Base-by-base conservation (phyloP, 106 monocot genomes). In the Iris macrosiphon region DNA sequence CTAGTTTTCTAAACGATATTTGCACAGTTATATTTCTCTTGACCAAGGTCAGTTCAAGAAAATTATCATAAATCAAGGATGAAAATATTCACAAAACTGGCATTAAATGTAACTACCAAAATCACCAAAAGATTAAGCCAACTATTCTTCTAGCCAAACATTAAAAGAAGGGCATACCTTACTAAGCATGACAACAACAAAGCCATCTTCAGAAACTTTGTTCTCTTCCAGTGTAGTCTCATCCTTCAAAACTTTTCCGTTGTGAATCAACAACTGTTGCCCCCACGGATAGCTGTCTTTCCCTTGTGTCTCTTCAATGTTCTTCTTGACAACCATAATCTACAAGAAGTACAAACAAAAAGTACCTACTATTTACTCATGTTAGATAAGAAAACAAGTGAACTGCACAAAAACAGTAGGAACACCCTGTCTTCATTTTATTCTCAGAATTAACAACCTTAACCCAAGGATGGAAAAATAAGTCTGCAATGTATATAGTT, bases 141-240 rank as follows among this genome's bases (percentile, higher is more conserved):
- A n/a, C n/a, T n/a, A n/a, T n/a, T n/a, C n/a, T n/a, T n/a, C n/a
- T n/a, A n/a, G n/a, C n/a, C n/a, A n/a, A n/a, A n/a, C n/a, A n/a
- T n/a, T n/a, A n/a, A n/a, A n/a, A n/a, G n/a, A n/a, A 18, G 11
- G 31, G 3, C 21, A 23, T 49, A 92, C 91, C 85, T 92, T 92
- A 67, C 82, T 87, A 35, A 87, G 92, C 92, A 92, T 92, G 57
- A 92, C 92, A 56, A 92, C 92, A 62, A 92, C 72, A 77, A 92
- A 92, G 34, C 86, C 82, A 67, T 82, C 64, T 72, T 92, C 92
- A 44, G 30, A 68, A 45, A 92, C 71, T 67, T 79, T 86, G 48
- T 92, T 87, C 57, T 92, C 92, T 55, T 82, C 79, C 31, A 92
- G 60, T 17, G 86, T 92, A 62, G 56, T 92, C 66, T 92, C 92